Evolutionary conservation across 371 early-diverging fungal species (phyloP).

Genomic region (Rhizopus microsporus): DNA sequence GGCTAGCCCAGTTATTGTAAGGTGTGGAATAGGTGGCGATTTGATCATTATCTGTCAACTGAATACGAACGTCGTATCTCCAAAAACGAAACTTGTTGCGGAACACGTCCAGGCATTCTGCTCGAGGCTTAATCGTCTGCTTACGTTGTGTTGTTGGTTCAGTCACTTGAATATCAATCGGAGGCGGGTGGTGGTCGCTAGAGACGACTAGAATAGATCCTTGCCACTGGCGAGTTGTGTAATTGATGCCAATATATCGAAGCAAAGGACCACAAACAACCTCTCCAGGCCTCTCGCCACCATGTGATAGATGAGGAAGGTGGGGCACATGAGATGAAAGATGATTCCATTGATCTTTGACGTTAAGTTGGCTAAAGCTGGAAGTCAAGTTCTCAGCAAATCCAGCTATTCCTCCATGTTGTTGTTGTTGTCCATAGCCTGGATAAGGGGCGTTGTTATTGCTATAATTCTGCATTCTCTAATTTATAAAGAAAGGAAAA

Average conservation of each 20-base stretch:
- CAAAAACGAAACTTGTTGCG: slow-evolving; percentile 38
- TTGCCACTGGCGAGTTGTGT: slow-evolving; percentile 29
- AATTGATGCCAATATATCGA: slow-evolving; percentile 36
- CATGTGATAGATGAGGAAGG: neutral
- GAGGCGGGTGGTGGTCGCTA: slow-evolving; percentile 25
- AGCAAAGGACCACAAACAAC: slow-evolving; percentile 40
- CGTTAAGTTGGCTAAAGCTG: slow-evolving; percentile 16
- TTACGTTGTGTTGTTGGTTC: slow-evolving; percentile 4
- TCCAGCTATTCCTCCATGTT: slow-evolving; percentile 1
- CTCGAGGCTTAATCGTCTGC: slow-evolving; percentile 8
- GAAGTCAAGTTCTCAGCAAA: slow-evolving; percentile 2
- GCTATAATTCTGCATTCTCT: no score
- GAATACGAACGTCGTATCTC: slow-evolving; percentile 33
- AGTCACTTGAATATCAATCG: slow-evolving; percentile 21
- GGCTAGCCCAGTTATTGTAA: slow-evolving; percentile 22
- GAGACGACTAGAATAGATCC: slow-evolving; percentile 39
- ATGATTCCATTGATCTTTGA: slow-evolving; percentile 13
- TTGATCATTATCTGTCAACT: slow-evolving; percentile 21
- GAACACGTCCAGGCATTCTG: slow-evolving; percentile 24
- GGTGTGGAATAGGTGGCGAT: slow-evolving; percentile 22
- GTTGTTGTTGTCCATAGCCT: slow-evolving; percentile 8
- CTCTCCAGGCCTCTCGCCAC: slow-evolving; percentile 12
- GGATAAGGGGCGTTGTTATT: neutral
- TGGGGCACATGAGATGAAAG: slow-evolving; percentile 9
- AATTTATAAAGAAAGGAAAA: no score